Conservation (phyloP, 2,329 filamentous ascomycete genomes). For the Falciphora oryzae region DNA sequence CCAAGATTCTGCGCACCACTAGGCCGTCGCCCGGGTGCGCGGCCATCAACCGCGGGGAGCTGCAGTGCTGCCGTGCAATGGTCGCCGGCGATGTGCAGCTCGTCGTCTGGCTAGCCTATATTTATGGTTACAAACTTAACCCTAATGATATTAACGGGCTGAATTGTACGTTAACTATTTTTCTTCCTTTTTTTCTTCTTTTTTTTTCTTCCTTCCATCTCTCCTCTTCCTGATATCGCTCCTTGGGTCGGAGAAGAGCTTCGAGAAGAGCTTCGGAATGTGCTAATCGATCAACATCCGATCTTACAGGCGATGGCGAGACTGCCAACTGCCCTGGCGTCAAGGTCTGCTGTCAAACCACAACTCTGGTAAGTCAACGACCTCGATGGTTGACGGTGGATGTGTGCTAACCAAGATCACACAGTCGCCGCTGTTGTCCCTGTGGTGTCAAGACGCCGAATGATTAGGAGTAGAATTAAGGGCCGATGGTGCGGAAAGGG, state of each 20-base stretch:
- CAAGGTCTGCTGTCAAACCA: slow-evolving; percentile 27
- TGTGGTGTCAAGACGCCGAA: slow-evolving; percentile 21
- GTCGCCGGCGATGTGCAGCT: slow-evolving; percentile 23
- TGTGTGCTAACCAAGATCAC: not conserved
- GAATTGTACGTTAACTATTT: slow-evolving; percentile 20
- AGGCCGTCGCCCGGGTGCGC: slow-evolving; percentile 23
- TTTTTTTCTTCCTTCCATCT: not conserved
- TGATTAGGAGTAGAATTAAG: not conserved
- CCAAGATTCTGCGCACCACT: slow-evolving; percentile 20
- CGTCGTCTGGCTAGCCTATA: slow-evolving; percentile 22
- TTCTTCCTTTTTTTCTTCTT: no score
- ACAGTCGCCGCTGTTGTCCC: slow-evolving; percentile 25
- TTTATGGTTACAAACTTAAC: slow-evolving; percentile 25
- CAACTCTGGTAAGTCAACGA: slow-evolving; percentile 22
- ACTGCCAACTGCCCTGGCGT: slow-evolving; percentile 22
- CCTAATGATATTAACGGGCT: slow-evolving; percentile 26
- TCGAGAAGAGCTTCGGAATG: not conserved
- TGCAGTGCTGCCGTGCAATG: slow-evolving; percentile 24
- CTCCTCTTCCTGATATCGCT: not conserved
- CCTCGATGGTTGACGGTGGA: not conserved
- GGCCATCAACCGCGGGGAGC: slow-evolving; percentile 21
- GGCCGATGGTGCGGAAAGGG: no score
- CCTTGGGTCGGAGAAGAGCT: not conserved
- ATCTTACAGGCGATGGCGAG: slow-evolving; percentile 19
- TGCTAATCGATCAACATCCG: not conserved